These are phyloP conservation scores for Nymphaea thermarum DNA, from an alignment of 164 flowering plant genomes.

Conservation along the genomic window DNA sequence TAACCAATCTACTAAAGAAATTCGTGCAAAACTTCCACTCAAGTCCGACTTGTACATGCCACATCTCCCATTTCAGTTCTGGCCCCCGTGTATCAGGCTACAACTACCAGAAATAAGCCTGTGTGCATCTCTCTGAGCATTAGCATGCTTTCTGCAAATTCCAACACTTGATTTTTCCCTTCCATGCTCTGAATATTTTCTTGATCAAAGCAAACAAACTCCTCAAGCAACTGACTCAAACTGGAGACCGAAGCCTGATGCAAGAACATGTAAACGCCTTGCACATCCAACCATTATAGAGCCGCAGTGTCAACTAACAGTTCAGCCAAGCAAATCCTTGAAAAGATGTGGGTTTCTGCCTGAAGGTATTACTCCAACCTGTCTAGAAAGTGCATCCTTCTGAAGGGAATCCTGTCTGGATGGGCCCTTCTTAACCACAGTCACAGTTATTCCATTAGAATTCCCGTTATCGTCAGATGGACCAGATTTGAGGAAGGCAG, in stretches of 20 bases:
- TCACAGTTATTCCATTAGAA: not conserved
- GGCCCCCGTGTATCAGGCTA: too few species aligned
- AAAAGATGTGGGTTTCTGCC: slow-evolving; percentile 83
- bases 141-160: not conserved
- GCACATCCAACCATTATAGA: not conserved
- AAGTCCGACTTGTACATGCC: not conserved
- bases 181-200: not conserved
- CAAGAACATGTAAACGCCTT: not conserved
- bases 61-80: not conserved
- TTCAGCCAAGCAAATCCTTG: slow-evolving; percentile 78
- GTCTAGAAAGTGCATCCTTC: slow-evolving; percentile 86
- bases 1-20: not conserved
- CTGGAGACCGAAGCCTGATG: not conserved
- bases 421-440: slow-evolving; percentile 54
- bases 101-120: too few species aligned
- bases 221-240: not conserved
- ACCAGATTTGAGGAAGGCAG: slow-evolving; percentile 17
- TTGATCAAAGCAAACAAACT: not conserved
- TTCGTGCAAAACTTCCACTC: not conserved
- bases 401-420: slow-evolving; percentile 51
- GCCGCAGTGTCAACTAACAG: not conserved
- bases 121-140: too few species aligned
- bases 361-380: slow-evolving; percentile 82
- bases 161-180: not conserved
- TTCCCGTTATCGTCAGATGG: slow-evolving; percentile 11